Base-by-base conservation (phyloP, 192 early-diverging fungal species). In the Podila horticola region DNA sequence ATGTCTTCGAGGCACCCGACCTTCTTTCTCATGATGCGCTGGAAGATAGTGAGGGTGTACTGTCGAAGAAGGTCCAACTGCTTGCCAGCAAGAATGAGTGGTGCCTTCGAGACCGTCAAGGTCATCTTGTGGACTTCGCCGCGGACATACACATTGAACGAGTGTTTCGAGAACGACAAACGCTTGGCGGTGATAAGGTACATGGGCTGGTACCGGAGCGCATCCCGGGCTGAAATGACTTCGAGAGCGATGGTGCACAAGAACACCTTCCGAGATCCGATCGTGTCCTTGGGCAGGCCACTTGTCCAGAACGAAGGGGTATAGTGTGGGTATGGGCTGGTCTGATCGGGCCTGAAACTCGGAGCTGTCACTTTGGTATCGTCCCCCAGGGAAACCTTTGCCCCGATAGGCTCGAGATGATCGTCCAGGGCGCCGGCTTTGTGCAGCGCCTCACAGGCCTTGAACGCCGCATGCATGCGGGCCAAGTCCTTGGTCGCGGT, bases 381-480 rank as follows among this genome's bases (percentile, higher is more conserved):
- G 11, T 62, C 22, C 4, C 71, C 66, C 13, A 82, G 63, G 6
- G 41, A 36, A 17, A 48, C 64, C 5, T 86, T 70, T 30, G 22
- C 9, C 11, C 84, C 48, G 13, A 88, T 64, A 0, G 96, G 95
- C 13, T 88, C 52, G 17, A 98, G 84, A 48, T 91, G 81, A 49
- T 97, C 92, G 67, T 94, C 88, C 17, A 98, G 85, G 3, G 89
- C 92, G 2, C 90, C 90, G 1, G 84, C 63, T n/a, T 83, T 69
- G 71, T 96, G 92, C 11, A 98, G 86, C 71, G 86, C 70, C 63
- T 91, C 90, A 50, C 95, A 91, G 0, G 91, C 84, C 30, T 94
- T 89, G 49, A 94, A 89, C 0, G 94, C 91, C 0, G 89, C 90
- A 2, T 86, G 67, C 62, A 92, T 91, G 77, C 91, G 94, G 10